These are phyloP conservation scores for Vigna unguiculata DNA, from an alignment of 306 rosid genomes.

Conservation along the genomic window DNA sequence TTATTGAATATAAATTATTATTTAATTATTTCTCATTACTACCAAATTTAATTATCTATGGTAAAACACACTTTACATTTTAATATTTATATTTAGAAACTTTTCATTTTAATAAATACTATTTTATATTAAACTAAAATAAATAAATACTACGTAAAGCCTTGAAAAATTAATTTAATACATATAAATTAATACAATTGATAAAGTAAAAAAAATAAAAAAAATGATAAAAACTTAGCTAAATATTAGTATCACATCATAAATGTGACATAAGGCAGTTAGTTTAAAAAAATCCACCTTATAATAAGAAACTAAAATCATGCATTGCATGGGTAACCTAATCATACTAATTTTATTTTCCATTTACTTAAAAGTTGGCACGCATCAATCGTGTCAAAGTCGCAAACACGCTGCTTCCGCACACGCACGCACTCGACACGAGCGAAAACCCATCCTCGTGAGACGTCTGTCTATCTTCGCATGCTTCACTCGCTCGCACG, in stretches of 20 bases:
- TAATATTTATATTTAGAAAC: too few species aligned
- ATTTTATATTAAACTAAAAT: too few species aligned
- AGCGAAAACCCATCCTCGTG: constrained; percentile 58
- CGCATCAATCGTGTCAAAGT: constrained; percentile 76
- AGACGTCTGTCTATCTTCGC: constrained; percentile 47
- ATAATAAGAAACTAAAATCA: not conserved
- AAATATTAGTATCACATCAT: not conserved
- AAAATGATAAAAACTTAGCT: too few species aligned
- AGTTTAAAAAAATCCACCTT: not conserved
- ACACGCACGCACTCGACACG: constrained; percentile 72
- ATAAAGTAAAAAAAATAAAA: too few species aligned
- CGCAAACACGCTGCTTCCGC: constrained; percentile 55
- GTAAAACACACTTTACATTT: too few species aligned
- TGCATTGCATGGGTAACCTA: not conserved
- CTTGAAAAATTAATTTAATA: too few species aligned
- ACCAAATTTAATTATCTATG: too few species aligned
- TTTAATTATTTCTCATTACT: too few species aligned
- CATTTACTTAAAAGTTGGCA: constrained; percentile 33
- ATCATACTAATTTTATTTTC: not conserved
- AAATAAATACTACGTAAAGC: too few species aligned
- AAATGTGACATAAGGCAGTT: not conserved
- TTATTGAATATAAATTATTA: too few species aligned
- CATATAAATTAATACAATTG: too few species aligned
- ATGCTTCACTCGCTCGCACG: constrained; percentile 75
- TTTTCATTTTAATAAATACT: too few species aligned